These are phyloP conservation scores for Scenedesmus sp. DNA, from an alignment of 163 green algal genomes.

Conservation along the genomic window DNA sequence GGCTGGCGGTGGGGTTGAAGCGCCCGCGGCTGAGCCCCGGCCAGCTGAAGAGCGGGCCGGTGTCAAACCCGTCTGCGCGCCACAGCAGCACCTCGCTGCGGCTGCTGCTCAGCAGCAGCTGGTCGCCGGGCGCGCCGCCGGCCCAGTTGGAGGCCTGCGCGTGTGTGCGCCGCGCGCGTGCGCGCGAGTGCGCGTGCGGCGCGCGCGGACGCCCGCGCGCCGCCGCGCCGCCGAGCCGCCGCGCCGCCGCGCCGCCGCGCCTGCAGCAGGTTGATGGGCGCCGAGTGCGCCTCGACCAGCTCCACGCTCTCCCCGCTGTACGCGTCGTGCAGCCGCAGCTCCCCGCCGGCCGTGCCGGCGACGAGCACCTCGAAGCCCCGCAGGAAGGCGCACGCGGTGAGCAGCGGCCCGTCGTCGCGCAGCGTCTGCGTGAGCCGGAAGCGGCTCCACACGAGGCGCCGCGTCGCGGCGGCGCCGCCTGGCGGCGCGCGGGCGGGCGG, in stretches of 20 bases:
- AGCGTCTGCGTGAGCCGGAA: constrained; percentile 68
- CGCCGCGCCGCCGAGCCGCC: no score
- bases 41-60: constrained; percentile 46
- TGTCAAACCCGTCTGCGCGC: constrained; percentile 46
- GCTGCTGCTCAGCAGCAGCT: constrained; percentile 63
- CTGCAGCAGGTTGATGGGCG: constrained; percentile 56
- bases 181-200: no score
- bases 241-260: not conserved
- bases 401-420: constrained; percentile 56
- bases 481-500: not conserved
- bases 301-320: constrained; percentile 58
- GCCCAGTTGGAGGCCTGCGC: constrained; percentile 6
- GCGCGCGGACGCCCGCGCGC: no score
- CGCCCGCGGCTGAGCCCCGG: constrained; percentile 42
- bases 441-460: constrained; percentile 63
- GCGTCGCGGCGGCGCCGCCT: constrained; percentile 30
- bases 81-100: constrained; percentile 69
- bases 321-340: constrained; percentile 63
- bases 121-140: not conserved
- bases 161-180: not conserved
- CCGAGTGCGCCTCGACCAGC: constrained; percentile 48
- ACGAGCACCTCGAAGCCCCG: constrained; percentile 49
- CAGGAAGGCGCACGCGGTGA: constrained; percentile 60
- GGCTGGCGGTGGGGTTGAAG: constrained; percentile 44
- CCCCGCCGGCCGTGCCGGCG: constrained; percentile 56